Base-by-base conservation (phyloP, 805 yeast species). In the Lipomyces sp. region DNA sequence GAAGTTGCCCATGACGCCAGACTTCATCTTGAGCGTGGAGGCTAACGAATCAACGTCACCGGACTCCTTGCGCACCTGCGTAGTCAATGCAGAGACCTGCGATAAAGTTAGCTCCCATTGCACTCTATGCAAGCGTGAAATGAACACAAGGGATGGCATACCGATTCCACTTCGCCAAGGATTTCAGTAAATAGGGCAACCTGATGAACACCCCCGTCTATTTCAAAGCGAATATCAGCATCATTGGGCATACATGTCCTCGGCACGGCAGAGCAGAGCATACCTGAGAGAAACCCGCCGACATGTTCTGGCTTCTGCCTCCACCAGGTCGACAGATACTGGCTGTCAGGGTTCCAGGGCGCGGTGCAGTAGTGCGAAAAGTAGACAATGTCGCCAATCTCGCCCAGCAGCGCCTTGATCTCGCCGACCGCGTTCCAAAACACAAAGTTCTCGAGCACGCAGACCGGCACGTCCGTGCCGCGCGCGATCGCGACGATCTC, bases 121-220 rank as follows among this genome's bases (percentile, higher is more conserved):
- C 33, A 22, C 13, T 3, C 18, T 14, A 8, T 10, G 16, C 1
- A 5, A 39, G 24, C 4, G 14, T 14, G 23, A 8, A 23, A 10
- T 13, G 23, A 8, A 18, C n/a, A n/a, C n/a, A n/a, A n/a, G n/a
- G n/a, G n/a, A n/a, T n/a, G 18, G 16, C 50, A 31, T 36, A 90
- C 80, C 5, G 82, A 68, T 43, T 77, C 80, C 14, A 88, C 83
- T 22, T 75, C 73, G 46, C 98, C 97, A 47, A 91, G 73, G 18
- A 88, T 81, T 53, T 81, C 87, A 7, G 95, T 88, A 58, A 90
- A 76, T 34, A 88, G 71, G 2, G 96, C 96, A 67, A 90, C 72
- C 68, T 90, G 97, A 70, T 91, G 98, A 22, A 91, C 98, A 66
- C 97, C 98, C 63, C 96, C 97, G 64, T 91, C 58, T 23, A 11